Percentiles rank a stretch among this genome's conserved stretches.
Conservation (phyloP, 148 eudicot species). For the Rhododendron kiyosumense region DNA sequence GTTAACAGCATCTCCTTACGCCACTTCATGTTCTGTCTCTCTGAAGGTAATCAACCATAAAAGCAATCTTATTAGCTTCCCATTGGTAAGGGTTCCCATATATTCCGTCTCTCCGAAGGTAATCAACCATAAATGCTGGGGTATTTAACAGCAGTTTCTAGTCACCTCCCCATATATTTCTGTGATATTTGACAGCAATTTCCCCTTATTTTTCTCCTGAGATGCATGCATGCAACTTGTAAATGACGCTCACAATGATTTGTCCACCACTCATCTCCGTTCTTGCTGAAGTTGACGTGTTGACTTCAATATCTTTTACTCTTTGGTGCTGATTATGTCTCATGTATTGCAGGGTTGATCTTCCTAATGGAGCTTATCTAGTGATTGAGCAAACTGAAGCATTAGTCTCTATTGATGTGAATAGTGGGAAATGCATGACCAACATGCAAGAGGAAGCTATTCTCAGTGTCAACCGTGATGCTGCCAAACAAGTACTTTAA, state of each 20-base stretch:
- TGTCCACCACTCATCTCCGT: background rate
- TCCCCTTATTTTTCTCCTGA: background rate
- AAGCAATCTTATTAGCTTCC: background rate
- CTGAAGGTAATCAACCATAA: background rate
- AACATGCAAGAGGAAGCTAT: conserved; percentile 80
- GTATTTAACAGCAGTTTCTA: background rate
- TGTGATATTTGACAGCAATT: background rate
- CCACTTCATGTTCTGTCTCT: no score
- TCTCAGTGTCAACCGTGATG: conserved; percentile 91
- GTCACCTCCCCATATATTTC: background rate
- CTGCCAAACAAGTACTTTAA: conserved; percentile 82
- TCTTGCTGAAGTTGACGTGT: background rate
- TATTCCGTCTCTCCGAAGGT: background rate
- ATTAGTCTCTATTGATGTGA: conserved; percentile 88
- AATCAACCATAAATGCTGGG: background rate
- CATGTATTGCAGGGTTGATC: conserved; percentile 54
- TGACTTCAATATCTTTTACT: background rate
- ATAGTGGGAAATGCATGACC: conserved; percentile 69
- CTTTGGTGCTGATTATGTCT: conserved; percentile 22
- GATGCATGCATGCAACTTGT: background rate
- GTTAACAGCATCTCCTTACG: background rate
- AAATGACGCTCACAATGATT: background rate
- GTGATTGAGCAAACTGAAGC: conserved; percentile 99
- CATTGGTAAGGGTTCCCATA: background rate
- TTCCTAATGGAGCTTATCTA: conserved; percentile 82